Evolutionary conservation across 192 early-diverging fungal genomes (phyloP), one percentile per base, ranked within the genome.

Genomic region (Podila epicladia): DNA sequence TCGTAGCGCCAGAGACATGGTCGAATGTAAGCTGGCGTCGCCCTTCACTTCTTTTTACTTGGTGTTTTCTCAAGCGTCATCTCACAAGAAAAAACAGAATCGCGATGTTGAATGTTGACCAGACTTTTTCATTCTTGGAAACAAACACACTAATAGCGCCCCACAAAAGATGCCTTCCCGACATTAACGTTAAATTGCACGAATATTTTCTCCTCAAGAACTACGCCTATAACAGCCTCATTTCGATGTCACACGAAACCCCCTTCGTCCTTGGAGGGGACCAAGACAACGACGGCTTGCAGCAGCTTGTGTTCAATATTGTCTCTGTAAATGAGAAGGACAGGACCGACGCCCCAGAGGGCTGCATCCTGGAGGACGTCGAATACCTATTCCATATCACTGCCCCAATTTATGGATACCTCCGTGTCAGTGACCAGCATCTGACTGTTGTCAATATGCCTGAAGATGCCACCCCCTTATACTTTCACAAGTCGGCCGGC

Each of bases 281-380:
- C 48, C 28, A n/a, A 8, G 68, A 59, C 4, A 51, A 62, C 58
- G 28, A 50, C 1, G 8, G 19, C n/a, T 62, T 70, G 17, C 4
- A 20, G 28, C 15, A 49, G 41, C 45, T 70, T n/a, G 28, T 61
- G 48, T 6, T 70, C 19, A 51, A 48, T 17, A 8, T 70, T 48
- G 68, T 62, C 41, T 62, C 68, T 22, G 50, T 15, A 5, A 45
- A 70, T 1, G 35, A 11, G 0, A 26, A 28, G 0, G 60, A 59
- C 45, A 70, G 22, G 58, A 24, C 37, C 8, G 20, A 35, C 19
- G 26, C 9, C 20, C 26, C 68, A n/a, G 31, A 45, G 11, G 20
- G 62, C 59, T 70, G 68, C 68, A 62, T 70, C 58, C 61, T 49
- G 58, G 26, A 70, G 24, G 61, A 70, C 49, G 58, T 70, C 9